Conservation (phyloP, 129 eudicot species). For the Flaveria bidentis region DNA sequence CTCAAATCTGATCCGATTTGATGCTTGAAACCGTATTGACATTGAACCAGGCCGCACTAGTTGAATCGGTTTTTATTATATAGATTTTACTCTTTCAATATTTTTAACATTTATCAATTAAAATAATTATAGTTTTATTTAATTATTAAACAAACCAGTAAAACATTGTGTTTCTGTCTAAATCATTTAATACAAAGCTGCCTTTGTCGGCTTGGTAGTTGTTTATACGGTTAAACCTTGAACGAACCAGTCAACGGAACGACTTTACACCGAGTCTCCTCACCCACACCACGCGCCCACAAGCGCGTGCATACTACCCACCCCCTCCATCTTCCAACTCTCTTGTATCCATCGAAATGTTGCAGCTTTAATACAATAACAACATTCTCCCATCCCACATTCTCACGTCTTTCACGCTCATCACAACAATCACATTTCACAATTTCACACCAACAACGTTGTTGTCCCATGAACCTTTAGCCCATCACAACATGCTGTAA, state of each 20-base stretch:
- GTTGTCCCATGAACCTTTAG: constrained; percentile 17
- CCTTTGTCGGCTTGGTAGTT: constrained; percentile 24
- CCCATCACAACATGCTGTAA: constrained; percentile 13
- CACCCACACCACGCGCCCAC: constrained; percentile 6
- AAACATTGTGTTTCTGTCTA: too few relatives aligned
- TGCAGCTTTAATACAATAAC: constrained; percentile 23
- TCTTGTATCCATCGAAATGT: constrained; percentile 22
- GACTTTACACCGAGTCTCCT: constrained; percentile 4
- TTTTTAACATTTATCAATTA: too few relatives aligned
- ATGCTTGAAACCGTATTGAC: too few relatives aligned
- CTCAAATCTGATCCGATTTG: too few relatives aligned
- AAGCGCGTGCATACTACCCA: constrained; percentile 11
- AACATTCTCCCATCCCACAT: constrained; percentile 44
- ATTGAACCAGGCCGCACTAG: too few relatives aligned
- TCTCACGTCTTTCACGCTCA: constrained; percentile 50
- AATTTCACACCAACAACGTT: background rate
- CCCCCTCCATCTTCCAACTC: constrained; percentile 19
- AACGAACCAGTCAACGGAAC: background rate
- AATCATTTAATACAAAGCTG: background rate
- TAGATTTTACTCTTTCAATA: too few relatives aligned
- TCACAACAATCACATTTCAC: too few relatives aligned
- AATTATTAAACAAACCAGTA: too few relatives aligned
- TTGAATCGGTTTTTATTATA: too few relatives aligned
- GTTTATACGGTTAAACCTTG: constrained; percentile 18
- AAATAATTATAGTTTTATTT: too few relatives aligned